Percentiles rank a stretch among this genome's conserved stretches.
These are phyloP conservation scores for Mucor irregularis DNA, from an alignment of 371 early-diverging fungal species.

Conservation along the genomic window DNA sequence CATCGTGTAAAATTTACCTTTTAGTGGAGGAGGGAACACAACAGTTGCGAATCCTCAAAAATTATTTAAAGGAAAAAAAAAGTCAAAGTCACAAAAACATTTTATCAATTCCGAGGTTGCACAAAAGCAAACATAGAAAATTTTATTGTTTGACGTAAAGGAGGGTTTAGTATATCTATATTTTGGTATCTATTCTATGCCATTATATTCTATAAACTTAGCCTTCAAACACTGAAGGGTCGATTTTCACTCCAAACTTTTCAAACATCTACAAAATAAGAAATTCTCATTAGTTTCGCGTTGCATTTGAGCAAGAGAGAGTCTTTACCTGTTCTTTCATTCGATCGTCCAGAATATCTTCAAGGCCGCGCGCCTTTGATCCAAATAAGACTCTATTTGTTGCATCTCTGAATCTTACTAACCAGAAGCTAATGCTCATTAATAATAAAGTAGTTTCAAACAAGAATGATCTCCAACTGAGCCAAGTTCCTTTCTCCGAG, in stretches of 20 bases:
- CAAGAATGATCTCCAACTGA: constrained; percentile 34
- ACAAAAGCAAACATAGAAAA: background rate
- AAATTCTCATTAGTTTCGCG: no score
- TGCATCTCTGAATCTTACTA: constrained; percentile 47
- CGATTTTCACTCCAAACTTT: constrained; percentile 70
- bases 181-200: no score
- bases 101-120: background rate
- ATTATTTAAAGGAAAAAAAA: constrained; percentile 22
- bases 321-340: constrained; percentile 52
- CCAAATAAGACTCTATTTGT: constrained; percentile 35
- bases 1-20: constrained; percentile 16
- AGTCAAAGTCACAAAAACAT: constrained; percentile 12
- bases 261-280: constrained; percentile 44
- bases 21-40: constrained; percentile 23
- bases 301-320: no score
- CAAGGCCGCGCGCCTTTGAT: constrained; percentile 60
- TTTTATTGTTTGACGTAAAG: no score
- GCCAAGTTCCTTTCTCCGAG: constrained; percentile 12
- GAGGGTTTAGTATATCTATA: no score
- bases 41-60: background rate
- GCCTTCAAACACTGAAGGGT: constrained; percentile 68
- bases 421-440: constrained; percentile 62
- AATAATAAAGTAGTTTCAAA: constrained; percentile 65
- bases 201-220: constrained; percentile 12
- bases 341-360: constrained; percentile 68